Evolutionary conservation across 2,329 filamentous ascomycete species (phyloP), one percentile per base, ranked within the genome.

Genomic region (Chaetomiaceae sp.): DNA sequence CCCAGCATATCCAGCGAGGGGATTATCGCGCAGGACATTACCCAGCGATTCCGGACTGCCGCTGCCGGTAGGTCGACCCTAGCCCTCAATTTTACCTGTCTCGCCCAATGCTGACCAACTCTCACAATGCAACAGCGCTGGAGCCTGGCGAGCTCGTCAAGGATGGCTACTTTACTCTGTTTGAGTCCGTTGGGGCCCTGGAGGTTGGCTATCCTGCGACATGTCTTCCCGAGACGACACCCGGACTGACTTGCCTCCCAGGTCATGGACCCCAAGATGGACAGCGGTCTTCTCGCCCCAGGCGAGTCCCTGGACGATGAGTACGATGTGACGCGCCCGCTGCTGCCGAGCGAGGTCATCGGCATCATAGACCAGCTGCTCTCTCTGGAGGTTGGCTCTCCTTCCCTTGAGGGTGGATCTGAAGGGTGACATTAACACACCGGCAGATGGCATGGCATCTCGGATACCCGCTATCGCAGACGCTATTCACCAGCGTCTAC

Each of bases 211-310:
- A 15, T 20, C 39, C 6, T 5, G 9, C 15, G 6, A 23, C 9
- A 8, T 17, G 19, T 4, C n/a, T 17, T 36, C 6, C 25, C 27
- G 27, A 9, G 9, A 11, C 27, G 9, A 12, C 14, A 9, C 27
- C 27, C 51, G 60, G 37, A 57, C 42, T 46, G 7, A 46, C 17
- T 12, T n/a, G 37, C 48, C 11, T 12, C 9, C 19, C 37, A 99
- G 94, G 96, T 99, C 63, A 96, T 96, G 89, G 94, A 99, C 66
- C 85, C 89, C 1, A 99, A 97, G 72, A 99, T 99, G 94, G 94
- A 99, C 70, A 96, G 90, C 66, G 94, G 94, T 25, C 91, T 87
- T 60, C 76, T 95, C 6, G 79, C 83, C 19, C 82, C 87, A 7
- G 88, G 85, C 27, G 89, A 96, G 65, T 83, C 84, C n/a, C 80